Percentiles rank a stretch among this genome's conserved stretches.
phyloP scores from a whole-genome alignment of 2,329 filamentous ascomycete genomes.

The Didymella pinodella region DNA sequence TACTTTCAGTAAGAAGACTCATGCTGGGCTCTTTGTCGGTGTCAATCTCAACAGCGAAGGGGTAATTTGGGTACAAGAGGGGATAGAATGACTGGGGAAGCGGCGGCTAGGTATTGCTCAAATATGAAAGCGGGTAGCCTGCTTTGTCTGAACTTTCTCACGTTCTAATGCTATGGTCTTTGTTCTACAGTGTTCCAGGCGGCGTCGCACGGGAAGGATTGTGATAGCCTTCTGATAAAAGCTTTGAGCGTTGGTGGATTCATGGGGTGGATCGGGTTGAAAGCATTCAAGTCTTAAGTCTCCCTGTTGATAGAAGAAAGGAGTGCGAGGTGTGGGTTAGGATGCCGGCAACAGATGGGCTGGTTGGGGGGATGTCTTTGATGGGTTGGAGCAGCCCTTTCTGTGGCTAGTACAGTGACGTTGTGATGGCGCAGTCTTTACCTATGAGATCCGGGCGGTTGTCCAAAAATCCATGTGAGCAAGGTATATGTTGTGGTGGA shows the following conservation, averaged over 20 bases:
- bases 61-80: background rate
- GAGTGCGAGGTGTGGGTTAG: constrained; percentile 54
- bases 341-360: background rate
- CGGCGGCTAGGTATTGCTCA: background rate
- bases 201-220: background rate
- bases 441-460: too few species aligned
- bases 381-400: background rate
- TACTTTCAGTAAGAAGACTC: background rate
- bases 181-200: background rate
- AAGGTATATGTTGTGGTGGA: background rate
- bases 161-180: background rate
- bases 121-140: background rate
- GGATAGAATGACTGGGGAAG: background rate
- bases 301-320: constrained; percentile 27
- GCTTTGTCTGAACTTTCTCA: constrained; percentile 1
- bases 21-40: background rate
- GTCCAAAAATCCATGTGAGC: too few species aligned
- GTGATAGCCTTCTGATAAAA: constrained; percentile 6
- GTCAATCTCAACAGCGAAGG: background rate
- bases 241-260: background rate
- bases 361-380: background rate
- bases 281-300: constrained; percentile 22
- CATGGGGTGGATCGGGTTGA: background rate
- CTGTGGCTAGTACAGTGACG: constrained; percentile 44
- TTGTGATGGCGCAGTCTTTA: too few species aligned